Percentiles rank a stretch among this genome's conserved stretches.
phyloP scores from a whole-genome alignment of 192 early-diverging fungal genomes.

The Allomyces macrogynus region DNA sequence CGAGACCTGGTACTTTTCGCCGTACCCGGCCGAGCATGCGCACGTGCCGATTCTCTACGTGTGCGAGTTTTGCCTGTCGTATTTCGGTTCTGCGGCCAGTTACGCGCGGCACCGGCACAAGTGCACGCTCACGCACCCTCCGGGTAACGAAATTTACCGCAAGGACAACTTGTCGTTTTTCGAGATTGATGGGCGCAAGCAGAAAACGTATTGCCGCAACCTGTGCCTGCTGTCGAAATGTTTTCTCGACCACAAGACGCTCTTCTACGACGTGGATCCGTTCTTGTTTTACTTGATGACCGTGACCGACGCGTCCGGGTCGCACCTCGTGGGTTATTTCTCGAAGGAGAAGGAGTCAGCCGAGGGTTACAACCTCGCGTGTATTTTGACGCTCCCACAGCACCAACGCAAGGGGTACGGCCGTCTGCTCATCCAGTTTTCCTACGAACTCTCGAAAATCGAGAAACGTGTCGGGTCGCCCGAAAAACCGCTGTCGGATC shows the following conservation, averaged over 20 bases:
- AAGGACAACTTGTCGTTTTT: constrained; percentile 82
- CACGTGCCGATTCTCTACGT: constrained; percentile 62
- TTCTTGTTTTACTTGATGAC: constrained; percentile 97
- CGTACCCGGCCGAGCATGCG: constrained; percentile 77
- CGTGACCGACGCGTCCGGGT: constrained; percentile 59
- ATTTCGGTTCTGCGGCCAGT: constrained; percentile 47
- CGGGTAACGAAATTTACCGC: constrained; percentile 98
- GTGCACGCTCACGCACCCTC: constrained; percentile 83
- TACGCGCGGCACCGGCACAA: constrained; percentile 65
- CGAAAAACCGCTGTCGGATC: constrained; percentile 93
- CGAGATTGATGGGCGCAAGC: constrained; percentile 91
- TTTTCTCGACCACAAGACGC: constrained; percentile 96
- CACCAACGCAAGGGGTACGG: constrained; percentile 93
- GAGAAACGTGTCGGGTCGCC: constrained; percentile 89
- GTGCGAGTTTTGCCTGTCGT: constrained; percentile 89
- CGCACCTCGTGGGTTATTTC: constrained; percentile 91
- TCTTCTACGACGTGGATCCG: constrained; percentile 96
- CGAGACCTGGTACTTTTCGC: constrained; percentile 98
- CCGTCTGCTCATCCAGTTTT: constrained; percentile 79
- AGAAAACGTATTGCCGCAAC: constrained; percentile 84
- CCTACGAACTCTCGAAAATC: constrained; percentile 87
- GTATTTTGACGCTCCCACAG: constrained; percentile 93
- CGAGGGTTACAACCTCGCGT: constrained; percentile 94
- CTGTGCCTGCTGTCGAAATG: constrained; percentile 87
- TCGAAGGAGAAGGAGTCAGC: constrained; percentile 96